phyloP scores from a whole-genome alignment of 768 basidiomycete species.

The Russula olivacea region DNA sequence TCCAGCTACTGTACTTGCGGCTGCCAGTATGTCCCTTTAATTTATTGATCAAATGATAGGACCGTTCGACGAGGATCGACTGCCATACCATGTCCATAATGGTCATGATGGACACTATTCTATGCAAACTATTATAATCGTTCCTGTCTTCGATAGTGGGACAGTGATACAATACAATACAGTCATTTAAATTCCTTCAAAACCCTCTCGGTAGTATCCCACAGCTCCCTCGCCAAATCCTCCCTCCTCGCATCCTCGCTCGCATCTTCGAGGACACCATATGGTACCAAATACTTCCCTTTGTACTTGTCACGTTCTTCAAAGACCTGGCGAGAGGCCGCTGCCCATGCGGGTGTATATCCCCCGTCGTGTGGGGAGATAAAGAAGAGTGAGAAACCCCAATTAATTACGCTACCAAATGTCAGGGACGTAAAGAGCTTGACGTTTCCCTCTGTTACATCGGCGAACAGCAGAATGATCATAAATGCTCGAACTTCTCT shows the following conservation, averaged over 20 bases:
- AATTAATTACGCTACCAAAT: conserved; percentile 13
- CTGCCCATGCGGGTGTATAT: conserved; percentile 38
- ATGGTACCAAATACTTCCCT: conserved; percentile 37
- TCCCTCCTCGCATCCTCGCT: conserved; percentile 31
- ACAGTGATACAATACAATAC: background rate
- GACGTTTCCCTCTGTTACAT: conserved; percentile 21
- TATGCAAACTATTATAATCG: background rate
- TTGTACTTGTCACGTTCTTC: conserved; percentile 34
- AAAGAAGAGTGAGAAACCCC: conserved; percentile 28
- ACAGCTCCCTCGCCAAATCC: conserved; percentile 37
- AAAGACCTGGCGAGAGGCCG: conserved; percentile 34
- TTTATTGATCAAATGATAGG: too few relatives aligned
- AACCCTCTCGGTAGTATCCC: conserved; percentile 34
- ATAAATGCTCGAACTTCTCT: background rate
- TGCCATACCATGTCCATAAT: background rate
- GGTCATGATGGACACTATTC: background rate
- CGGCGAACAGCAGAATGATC: background rate
- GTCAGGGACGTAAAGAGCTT: conserved; percentile 20
- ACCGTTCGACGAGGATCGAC: too few relatives aligned
- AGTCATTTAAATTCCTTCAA: conserved; percentile 13
- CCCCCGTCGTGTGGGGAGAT: conserved; percentile 33
- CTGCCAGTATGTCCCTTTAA: too few relatives aligned
- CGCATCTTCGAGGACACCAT: conserved; percentile 30
- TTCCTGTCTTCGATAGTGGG: background rate
- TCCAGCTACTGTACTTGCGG: too few relatives aligned